Conservation (phyloP, 352 stramenopile genomes). For the Globisporangium nodosum region DNA sequence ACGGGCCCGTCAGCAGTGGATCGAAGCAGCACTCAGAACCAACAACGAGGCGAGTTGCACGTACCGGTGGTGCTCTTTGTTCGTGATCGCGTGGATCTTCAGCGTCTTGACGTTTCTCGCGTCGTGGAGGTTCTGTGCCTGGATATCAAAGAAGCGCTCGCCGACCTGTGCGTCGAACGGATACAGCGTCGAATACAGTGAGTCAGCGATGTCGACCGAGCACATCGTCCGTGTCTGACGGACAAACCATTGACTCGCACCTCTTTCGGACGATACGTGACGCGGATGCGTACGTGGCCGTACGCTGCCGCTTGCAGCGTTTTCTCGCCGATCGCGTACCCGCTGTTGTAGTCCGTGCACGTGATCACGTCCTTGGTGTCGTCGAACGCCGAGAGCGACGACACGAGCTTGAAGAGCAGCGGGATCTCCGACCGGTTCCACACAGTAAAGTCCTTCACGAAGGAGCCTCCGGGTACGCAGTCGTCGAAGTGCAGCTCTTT, state of each 20-base stretch:
- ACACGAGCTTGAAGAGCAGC: slow-evolving; percentile 81
- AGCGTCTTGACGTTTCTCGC: slow-evolving; percentile 83
- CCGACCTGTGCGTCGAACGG: slow-evolving; percentile 39
- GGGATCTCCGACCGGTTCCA: slow-evolving; percentile 89
- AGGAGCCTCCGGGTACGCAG: slow-evolving; percentile 79
- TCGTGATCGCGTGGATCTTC: slow-evolving; percentile 81
- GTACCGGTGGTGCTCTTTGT: slow-evolving; percentile 86
- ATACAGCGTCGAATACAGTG: slow-evolving; percentile 2
- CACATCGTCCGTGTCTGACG: background rate
- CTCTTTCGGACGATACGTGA: slow-evolving; percentile 79
- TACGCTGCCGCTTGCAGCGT: slow-evolving; percentile 79
- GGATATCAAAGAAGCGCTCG: slow-evolving; percentile 83
- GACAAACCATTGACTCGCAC: slow-evolving; percentile 18
- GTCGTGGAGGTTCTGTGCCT: slow-evolving; percentile 83
- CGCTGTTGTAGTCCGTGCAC: slow-evolving; percentile 85
- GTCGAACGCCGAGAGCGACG: slow-evolving; percentile 56
- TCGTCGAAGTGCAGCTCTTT: slow-evolving; percentile 89
- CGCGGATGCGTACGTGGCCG: slow-evolving; percentile 78
- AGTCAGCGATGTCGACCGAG: background rate
- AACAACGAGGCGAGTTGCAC: background rate
- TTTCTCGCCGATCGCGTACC: slow-evolving; percentile 77
- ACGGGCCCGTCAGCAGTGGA: background rate
- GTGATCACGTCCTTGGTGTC: slow-evolving; percentile 68
- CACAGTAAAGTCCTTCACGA: slow-evolving; percentile 88
- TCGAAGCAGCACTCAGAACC: background rate